Base-by-base conservation (phyloP, 352 stramenopile genomes). In the Phytophthora capsici region DNA sequence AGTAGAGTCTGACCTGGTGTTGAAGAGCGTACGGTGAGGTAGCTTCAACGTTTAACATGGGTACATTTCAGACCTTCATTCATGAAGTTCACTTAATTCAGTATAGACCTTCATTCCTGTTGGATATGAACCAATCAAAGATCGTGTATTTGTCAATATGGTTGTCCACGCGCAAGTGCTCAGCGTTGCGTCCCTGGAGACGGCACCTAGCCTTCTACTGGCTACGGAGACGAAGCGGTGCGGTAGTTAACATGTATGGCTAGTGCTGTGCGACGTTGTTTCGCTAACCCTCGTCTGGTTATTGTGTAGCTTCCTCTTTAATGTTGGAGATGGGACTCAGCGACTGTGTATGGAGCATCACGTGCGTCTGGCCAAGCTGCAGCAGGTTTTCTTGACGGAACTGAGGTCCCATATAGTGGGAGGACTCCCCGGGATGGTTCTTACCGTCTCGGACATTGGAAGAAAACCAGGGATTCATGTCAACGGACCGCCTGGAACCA, bases 261-360 rank as follows among this genome's bases (percentile, higher is more conserved):
- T n/a, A 57, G 6, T 25, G 22, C 34, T 36, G 14, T 28, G 28
- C 54, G 52, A 47, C 61, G 32, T 20, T 7, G 47, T 44, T 51
- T 10, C 36, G 6, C 28, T 69, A 36, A 76, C 47, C 4, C 1
- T 41, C 53, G 14, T 36, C 44, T 67, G 10, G 16, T 20, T 47
- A 13, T 12, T 32, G 14, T 30, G 3, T 60, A 92, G 84, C n/a
- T 94, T 96, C 63, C 60, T 97, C 19, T 96, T 97, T 62, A 96
- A 97, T 54, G 90, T 95, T 10, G 88, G 90, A 23, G 91, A 97
- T 66, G 91, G 91, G 58, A 95, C 77, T 7, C 91, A 97, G 64
- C 80, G 91, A 23, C 76, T 97, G 68, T 97, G 87, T 72, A 97
- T 96, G 87, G 91, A 97, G 77, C 91, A 97, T 74, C 85, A 94